Evolutionary conservation across 2,329 filamentous ascomycete species (phyloP).

Genomic region (Colletotrichum sp.): DNA sequence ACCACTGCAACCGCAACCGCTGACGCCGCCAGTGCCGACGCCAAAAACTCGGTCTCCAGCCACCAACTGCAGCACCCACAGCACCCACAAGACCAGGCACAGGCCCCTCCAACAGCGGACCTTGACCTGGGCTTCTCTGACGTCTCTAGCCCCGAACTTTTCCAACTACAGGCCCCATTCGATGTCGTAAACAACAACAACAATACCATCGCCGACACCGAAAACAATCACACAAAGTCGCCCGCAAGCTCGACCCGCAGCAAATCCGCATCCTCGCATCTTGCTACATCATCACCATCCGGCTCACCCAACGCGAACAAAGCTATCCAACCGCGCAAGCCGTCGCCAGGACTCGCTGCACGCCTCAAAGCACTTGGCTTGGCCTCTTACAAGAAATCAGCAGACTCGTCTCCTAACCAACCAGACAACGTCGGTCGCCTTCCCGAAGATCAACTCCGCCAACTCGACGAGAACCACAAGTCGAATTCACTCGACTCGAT

Average conservation of each 20-base stretch:
- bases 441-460: constrained; percentile 71
- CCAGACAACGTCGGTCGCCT: constrained; percentile 68
- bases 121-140: constrained; percentile 44
- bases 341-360: constrained; percentile 68
- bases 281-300: constrained; percentile 21
- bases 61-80: constrained; percentile 8
- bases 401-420: constrained; percentile 25
- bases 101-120: constrained; percentile 2
- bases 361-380: constrained; percentile 71
- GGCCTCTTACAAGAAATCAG: constrained; percentile 47
- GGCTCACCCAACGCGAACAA: constrained; percentile 29
- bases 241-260: not conserved
- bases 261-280: not conserved
- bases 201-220: constrained; percentile 26
- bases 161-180: constrained; percentile 33
- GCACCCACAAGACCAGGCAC: not conserved
- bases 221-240: constrained; percentile 10
- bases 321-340: constrained; percentile 53
- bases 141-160: constrained; percentile 41
- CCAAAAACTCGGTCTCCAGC: not conserved
- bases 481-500: constrained; percentile 54
- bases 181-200: constrained; percentile 23
- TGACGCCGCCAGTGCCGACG: not conserved
- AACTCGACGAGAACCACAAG: constrained; percentile 71
- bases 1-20: not conserved